phyloP scores from a whole-genome alignment of 768 basidiomycete genomes.

The Suillus subluteus region DNA sequence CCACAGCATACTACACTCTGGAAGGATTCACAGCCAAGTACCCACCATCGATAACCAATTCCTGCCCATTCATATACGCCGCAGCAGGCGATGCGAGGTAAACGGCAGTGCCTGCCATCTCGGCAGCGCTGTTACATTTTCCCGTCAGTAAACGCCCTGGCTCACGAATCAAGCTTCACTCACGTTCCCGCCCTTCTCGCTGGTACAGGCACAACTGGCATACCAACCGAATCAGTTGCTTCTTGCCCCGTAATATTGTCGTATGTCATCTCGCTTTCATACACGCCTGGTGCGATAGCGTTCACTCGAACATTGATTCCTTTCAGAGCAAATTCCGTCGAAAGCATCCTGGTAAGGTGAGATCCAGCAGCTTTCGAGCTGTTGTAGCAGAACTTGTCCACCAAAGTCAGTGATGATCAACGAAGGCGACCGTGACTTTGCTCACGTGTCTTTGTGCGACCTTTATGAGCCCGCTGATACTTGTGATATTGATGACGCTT shows the following conservation, averaged over 20 bases:
- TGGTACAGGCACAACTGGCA: conserved; percentile 65
- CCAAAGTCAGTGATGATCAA: neutral
- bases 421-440: conserved; percentile 7
- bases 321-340: conserved; percentile 76
- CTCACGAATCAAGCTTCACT: conserved; percentile 32
- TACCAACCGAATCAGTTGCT: conserved; percentile 56
- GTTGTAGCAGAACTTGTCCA: conserved; percentile 75
- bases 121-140: conserved; percentile 52
- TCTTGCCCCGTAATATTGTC: conserved; percentile 48
- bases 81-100: conserved; percentile 77
- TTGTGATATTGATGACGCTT: conserved; percentile 76
- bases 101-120: conserved; percentile 78
- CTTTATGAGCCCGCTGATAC: conserved; percentile 73
- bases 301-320: conserved; percentile 71
- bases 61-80: conserved; percentile 77
- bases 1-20: conserved; percentile 30
- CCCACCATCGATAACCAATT: conserved; percentile 78
- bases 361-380: conserved; percentile 78
- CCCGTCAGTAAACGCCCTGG: conserved; percentile 12
- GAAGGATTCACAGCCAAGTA: conserved; percentile 75
- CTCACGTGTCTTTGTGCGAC: conserved; percentile 79
- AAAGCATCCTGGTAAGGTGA: conserved; percentile 75
- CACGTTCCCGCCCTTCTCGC: conserved; percentile 67
- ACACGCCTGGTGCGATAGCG: conserved; percentile 77
- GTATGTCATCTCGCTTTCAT: conserved; percentile 76